Percentiles rank a stretch among this genome's conserved stretches.
phyloP scores from a whole-genome alignment of 441 rosid species.

The Metrosideros polymorpha region DNA sequence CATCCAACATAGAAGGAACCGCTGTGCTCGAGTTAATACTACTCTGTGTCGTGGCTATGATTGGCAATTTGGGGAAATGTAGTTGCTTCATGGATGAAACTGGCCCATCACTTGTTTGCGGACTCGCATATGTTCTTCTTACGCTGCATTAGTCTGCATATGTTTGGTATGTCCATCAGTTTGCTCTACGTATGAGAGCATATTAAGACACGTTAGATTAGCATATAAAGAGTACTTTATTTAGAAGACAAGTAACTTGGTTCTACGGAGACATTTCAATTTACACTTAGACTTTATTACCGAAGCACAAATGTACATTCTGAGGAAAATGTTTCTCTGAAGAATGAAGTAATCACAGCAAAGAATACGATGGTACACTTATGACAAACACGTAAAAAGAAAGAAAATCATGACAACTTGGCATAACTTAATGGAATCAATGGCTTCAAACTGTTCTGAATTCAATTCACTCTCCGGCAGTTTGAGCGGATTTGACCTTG shows the following conservation, averaged over 20 bases:
- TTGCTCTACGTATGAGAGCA: too few relatives aligned
- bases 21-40: not conserved
- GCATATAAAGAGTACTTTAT: not conserved
- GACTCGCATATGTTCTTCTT: not conserved
- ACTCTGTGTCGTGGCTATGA: not conserved
- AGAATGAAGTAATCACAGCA: not conserved
- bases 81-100: not conserved
- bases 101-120: not conserved
- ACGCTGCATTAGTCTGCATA: not conserved
- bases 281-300: not conserved
- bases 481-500: conserved; percentile 14
- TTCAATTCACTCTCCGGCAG: conserved; percentile 9
- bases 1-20: not conserved
- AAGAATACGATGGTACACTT: not conserved
- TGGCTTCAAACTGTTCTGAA: not conserved
- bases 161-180: not conserved
- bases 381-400: not conserved
- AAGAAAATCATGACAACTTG: not conserved
- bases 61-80: not conserved
- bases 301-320: not conserved
- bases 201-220: not conserved
- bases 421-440: not conserved
- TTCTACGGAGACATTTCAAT: not conserved
- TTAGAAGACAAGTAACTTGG: not conserved
- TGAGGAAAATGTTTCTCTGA: not conserved